phyloP scores from a whole-genome alignment of 306 rosid genomes.

The Cucurbita maxima region DNA sequence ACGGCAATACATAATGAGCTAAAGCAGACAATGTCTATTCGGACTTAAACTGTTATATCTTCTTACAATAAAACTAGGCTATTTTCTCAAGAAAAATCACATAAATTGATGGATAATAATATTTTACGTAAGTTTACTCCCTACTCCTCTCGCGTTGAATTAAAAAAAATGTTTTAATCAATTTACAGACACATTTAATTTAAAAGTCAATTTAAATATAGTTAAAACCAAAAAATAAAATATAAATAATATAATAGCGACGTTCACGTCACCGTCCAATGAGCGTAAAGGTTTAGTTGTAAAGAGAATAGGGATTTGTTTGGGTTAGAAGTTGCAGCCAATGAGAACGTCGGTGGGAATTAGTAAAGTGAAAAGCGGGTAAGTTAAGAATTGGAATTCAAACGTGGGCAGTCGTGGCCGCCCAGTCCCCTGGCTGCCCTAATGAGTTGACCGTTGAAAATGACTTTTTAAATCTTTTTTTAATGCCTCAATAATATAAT shows the following conservation, averaged over 20 bases:
- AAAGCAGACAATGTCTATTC: no score
- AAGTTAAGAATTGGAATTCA: not conserved
- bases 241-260: not conserved
- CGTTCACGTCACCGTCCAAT: not conserved
- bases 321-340: not conserved
- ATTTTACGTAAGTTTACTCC: no score
- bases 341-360: not conserved
- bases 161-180: no score
- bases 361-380: not conserved
- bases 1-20: no score
- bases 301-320: not conserved
- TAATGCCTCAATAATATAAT: not conserved
- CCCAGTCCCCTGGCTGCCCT: not conserved
- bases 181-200: no score
- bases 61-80: no score
- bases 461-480: not conserved
- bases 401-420: constrained; percentile 1
- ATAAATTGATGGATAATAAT: no score
- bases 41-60: no score
- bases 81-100: no score
- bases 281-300: not conserved
- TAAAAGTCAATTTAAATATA: no score
- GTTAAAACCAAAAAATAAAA: no score
- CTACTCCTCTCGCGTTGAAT: no score
- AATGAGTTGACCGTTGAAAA: not conserved